A percentile compares a stretch with the other conserved stretches of the same genome.
phyloP scores from a whole-genome alignment of 805 yeast species.

The Kodamaea nitidulidarum region DNA sequence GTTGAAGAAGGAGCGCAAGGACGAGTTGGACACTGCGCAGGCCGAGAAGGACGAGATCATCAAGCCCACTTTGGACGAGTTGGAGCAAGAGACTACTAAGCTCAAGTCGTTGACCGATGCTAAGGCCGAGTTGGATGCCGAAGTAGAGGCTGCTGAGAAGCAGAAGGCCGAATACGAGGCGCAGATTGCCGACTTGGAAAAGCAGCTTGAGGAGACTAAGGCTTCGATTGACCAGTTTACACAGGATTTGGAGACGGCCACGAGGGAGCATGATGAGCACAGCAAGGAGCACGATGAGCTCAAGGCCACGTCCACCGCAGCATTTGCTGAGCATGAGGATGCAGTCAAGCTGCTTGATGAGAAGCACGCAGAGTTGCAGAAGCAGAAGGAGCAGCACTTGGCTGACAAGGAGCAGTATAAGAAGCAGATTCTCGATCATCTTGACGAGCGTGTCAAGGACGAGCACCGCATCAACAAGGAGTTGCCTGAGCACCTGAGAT shows the following conservation, averaged over 20 bases:
- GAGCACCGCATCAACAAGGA: conserved; percentile 46
- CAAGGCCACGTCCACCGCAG: conserved; percentile 21
- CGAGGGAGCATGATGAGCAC: conserved; percentile 37
- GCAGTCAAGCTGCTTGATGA: conserved; percentile 36
- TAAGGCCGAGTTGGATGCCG: conserved; percentile 43
- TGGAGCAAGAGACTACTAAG: conserved; percentile 46
- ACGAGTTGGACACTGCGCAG: conserved; percentile 46
- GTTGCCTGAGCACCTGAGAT: conserved; percentile 51
- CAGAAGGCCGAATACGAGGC: conserved; percentile 43
- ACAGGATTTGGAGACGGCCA: conserved; percentile 28
- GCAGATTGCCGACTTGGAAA: conserved; percentile 41
- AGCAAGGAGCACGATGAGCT: conserved; percentile 37
- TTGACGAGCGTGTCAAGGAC: conserved; percentile 39
- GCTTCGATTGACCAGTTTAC: conserved; percentile 31
- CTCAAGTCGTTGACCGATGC: conserved; percentile 48
- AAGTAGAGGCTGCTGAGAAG: conserved; percentile 41
- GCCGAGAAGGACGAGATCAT: conserved; percentile 50
- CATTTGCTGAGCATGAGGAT: conserved; percentile 24
- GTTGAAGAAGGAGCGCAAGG: conserved; percentile 42
- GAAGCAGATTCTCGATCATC: conserved; percentile 26
- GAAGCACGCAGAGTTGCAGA: conserved; percentile 39
- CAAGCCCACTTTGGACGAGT: conserved; percentile 52
- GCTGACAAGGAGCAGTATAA: conserved; percentile 34
- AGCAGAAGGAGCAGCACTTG: conserved; percentile 35
- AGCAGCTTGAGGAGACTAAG: conserved; percentile 42